These are phyloP conservation scores for Arthrobotrys megalospora DNA, from an alignment of 2,329 filamentous ascomycete species.

Conservation along the genomic window DNA sequence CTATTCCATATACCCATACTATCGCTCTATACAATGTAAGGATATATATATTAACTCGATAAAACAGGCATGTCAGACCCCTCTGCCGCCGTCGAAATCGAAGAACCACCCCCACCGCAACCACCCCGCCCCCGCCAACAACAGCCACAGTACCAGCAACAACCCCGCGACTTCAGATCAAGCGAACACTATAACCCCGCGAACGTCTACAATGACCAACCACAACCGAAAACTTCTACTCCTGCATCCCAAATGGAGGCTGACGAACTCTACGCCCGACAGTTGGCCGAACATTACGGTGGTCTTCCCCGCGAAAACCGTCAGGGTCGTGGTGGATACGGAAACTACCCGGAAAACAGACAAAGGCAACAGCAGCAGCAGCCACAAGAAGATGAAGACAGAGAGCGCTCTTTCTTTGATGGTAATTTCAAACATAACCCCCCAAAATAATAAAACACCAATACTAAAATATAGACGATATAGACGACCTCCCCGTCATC, in stretches of 20 bases:
- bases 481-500: constrained; percentile 92
- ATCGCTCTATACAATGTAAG: not conserved
- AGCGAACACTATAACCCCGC: constrained; percentile 74
- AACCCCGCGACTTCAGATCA: constrained; percentile 56
- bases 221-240: constrained; percentile 75
- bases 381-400: constrained; percentile 67
- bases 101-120: constrained; percentile 65
- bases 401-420: constrained; percentile 92
- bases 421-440: constrained; percentile 67
- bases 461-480: constrained; percentile 37
- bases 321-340: constrained; percentile 49
- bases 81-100: constrained; percentile 68
- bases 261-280: constrained; percentile 91
- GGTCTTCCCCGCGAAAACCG: constrained; percentile 66
- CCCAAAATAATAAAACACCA: not conserved
- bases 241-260: constrained; percentile 86
- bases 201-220: constrained; percentile 73
- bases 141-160: constrained; percentile 34
- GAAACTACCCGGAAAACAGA: constrained; percentile 65
- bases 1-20: constrained; percentile 7
- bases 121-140: constrained; percentile 62
- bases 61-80: constrained; percentile 72
- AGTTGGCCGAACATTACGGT: constrained; percentile 91
- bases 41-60: not conserved
- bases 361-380: constrained; percentile 72